phyloP scores from a whole-genome alignment of 495 filamentous ascomycete genomes.

The Saxophila tyrrhenica region DNA sequence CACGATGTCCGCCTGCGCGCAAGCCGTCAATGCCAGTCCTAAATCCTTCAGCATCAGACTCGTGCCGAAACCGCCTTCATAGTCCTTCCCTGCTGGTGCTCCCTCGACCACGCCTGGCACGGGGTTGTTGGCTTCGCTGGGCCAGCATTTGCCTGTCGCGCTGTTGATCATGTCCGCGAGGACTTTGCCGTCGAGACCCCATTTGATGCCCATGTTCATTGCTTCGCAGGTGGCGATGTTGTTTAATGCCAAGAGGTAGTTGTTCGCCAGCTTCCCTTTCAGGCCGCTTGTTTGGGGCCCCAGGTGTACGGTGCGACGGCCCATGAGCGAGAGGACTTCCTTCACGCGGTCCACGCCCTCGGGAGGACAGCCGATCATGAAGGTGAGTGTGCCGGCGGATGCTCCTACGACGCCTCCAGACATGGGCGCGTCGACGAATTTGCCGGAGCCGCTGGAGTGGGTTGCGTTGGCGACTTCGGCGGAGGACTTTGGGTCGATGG shows the following conservation, averaged over 20 bases:
- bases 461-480: conserved; percentile 16
- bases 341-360: conserved; percentile 48
- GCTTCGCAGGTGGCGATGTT: conserved; percentile 89
- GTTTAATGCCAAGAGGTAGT: conserved; percentile 82
- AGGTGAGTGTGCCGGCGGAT: conserved; percentile 36
- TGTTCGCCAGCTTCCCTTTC: conserved; percentile 82
- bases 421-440: conserved; percentile 32
- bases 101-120: conserved; percentile 70
- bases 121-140: conserved; percentile 84
- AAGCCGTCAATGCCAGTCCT: conserved; percentile 27
- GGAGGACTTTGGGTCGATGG: conserved; percentile 23
- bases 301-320: conserved; percentile 67
- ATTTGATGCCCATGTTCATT: conserved; percentile 79
- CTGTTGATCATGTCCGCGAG: conserved; percentile 73
- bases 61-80: conserved; percentile 73
- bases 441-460: conserved; percentile 16
- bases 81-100: conserved; percentile 61
- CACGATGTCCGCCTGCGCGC: conserved; percentile 23
- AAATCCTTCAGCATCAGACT: conserved; percentile 66
- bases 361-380: conserved; percentile 67
- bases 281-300: conserved; percentile 71
- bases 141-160: conserved; percentile 82
- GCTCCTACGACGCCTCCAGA: conserved; percentile 41
- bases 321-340: conserved; percentile 63
- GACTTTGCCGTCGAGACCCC: conserved; percentile 70